These are phyloP conservation scores for Gracilaria vermiculophylla DNA, from an alignment of 23 red algal genomes.

Conservation along the genomic window DNA sequence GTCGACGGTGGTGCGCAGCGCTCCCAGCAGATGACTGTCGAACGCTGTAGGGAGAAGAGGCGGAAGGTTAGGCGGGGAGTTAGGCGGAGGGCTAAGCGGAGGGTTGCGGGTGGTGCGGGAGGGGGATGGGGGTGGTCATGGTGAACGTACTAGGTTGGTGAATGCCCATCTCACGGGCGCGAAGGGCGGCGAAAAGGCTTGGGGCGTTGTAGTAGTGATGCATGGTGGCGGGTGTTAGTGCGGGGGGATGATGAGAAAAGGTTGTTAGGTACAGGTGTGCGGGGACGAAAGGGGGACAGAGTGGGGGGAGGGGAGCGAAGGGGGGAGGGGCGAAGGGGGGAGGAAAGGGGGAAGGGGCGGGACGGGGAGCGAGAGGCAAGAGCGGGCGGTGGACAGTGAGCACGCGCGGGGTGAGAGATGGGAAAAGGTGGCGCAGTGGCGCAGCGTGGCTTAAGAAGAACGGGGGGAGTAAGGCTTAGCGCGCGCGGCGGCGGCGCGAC, in stretches of 20 bases:
- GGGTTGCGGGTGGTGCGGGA: background rate
- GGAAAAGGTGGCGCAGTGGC: background rate
- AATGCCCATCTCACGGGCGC: constrained; percentile 3
- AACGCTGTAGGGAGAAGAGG: background rate
- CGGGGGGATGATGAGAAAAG: background rate
- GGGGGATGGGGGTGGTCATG: too few relatives aligned
- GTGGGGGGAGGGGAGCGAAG: background rate
- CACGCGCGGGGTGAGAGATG: background rate
- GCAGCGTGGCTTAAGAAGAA: background rate
- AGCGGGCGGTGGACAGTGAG: background rate
- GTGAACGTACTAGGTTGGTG: background rate
- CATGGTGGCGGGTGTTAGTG: background rate
- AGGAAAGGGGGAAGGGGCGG: background rate
- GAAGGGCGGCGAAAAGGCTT: background rate
- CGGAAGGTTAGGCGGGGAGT: background rate
- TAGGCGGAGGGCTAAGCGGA: background rate
- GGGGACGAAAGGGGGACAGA: background rate
- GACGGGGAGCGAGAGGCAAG: background rate
- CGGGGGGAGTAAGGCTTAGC: background rate
- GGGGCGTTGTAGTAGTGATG: background rate
- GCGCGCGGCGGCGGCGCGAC: background rate
- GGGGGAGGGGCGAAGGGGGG: background rate
- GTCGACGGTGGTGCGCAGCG: constrained; percentile 5
- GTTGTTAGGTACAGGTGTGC: too few relatives aligned
- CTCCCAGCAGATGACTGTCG: background rate